A percentile compares a stretch with the other conserved stretches of the same genome.
Evolutionary conservation across 805 yeast species (phyloP).

Genomic region (Ogataea paraovalis): DNA sequence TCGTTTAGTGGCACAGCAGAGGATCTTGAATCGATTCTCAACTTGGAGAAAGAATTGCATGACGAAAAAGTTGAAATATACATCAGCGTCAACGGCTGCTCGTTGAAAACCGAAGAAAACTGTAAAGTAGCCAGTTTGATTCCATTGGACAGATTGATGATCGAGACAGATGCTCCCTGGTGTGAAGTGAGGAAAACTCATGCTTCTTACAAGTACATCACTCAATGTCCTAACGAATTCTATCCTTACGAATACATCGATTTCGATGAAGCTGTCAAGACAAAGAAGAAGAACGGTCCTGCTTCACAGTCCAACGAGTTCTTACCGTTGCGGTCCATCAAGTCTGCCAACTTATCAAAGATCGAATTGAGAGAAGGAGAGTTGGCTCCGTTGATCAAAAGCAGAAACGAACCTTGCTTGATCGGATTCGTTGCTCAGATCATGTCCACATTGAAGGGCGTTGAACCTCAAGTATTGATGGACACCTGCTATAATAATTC

Average conservation of each 20-base stretch:
- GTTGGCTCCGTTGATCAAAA: slow-evolving; percentile 55
- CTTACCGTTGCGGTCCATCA: not conserved
- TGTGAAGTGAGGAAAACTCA: slow-evolving; percentile 88
- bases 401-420: slow-evolving; percentile 90
- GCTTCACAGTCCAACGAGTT: not conserved
- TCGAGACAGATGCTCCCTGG: slow-evolving; percentile 99
- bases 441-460: slow-evolving; percentile 46
- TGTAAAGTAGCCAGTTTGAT: slow-evolving; percentile 58
- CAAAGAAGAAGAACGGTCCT: not conserved
- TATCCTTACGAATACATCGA: slow-evolving; percentile 40
- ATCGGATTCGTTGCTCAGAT: slow-evolving; percentile 77
- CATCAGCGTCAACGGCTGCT: slow-evolving; percentile 90
- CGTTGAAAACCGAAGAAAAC: slow-evolving; percentile 75
- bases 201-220: slow-evolving; percentile 59
- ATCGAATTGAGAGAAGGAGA: slow-evolving; percentile 46
- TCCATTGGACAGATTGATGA: slow-evolving; percentile 68
- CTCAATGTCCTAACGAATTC: slow-evolving; percentile 51
- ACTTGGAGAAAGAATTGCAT: slow-evolving; percentile 46
- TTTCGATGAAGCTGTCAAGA: slow-evolving; percentile 5
- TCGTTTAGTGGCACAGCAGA: slow-evolving; percentile 82
- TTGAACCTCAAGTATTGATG: slow-evolving; percentile 41
- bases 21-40: slow-evolving; percentile 46
- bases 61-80: slow-evolving; percentile 35
- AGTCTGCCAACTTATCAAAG: not conserved
- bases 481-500: slow-evolving; percentile 51